Base-by-base conservation (phyloP, 176 grass and related monocot genomes). In the Hyparrhenia diplandra region DNA sequence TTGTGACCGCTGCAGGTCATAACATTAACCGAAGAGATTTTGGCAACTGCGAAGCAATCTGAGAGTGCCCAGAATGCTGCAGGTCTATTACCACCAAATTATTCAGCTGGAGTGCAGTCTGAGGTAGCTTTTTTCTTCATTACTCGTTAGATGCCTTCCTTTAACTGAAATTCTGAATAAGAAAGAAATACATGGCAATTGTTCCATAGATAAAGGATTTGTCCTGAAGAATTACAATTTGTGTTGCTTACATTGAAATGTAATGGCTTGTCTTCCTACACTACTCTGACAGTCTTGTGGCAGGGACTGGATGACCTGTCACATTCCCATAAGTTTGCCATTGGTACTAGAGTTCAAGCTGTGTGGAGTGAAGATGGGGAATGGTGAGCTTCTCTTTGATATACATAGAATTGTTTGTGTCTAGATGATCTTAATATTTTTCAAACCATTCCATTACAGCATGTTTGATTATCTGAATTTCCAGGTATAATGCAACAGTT, bases 401-500 rank as follows among this genome's bases (percentile, higher is more conserved):
- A 23, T 25, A 35, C 24, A 16, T 83, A 59, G 62, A 21, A 67
- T 25, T 73, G 25, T 69, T 59, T 79, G 10, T 10, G 30, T 47
- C 8, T 40, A 18, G 66, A 37, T 54, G 2, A 23, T 61, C 5
- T 28, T 8, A 28, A 41, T 31, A 46, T 73, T 75, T 29, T 58
- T 47, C 45, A n/a, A 23, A 80, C 71, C 29, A 28, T 61, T 78
- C 61, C 47, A 42, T 68, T 67, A 14, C 78, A 82, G 8, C 74
- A 18, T 74, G 45, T 91, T 75, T 90, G 88, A 82, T 90, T 61
- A 79, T 46, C 49, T 79, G 40, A 82, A 63, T 83, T 90, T 21
- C 81, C 74, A 99, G 96, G 96, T 99, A 99, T 67, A 94, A 90
- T 80, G 96, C 93, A 71, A 95, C 89, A 70, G 84, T 99, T 87